A percentile compares a stretch with the other conserved stretches of the same genome.
phyloP scores from a whole-genome alignment of 2,329 filamentous ascomycete genomes.

The Xylariaceae sp. region DNA sequence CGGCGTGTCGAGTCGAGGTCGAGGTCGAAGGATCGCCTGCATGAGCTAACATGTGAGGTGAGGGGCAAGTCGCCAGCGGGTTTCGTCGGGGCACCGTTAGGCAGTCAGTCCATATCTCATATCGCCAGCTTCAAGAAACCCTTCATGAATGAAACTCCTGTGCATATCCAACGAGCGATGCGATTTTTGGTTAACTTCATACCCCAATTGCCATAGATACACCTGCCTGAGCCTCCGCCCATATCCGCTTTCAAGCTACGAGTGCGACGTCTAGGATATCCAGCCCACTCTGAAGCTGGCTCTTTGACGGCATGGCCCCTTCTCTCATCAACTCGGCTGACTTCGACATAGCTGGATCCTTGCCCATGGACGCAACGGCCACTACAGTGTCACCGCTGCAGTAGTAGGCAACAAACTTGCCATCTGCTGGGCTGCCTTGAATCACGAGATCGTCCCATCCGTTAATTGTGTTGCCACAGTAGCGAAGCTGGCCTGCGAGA shows the following conservation, averaged over 20 bases:
- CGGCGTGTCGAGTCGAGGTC: not conserved
- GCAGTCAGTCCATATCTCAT: no score
- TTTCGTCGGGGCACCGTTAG: no score
- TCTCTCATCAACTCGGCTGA: conserved; percentile 77
- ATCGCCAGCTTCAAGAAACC: no score
- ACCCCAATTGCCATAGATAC: not conserved
- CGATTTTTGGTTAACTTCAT: not conserved
- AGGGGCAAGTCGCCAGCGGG: no score
- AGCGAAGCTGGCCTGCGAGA: conserved; percentile 79
- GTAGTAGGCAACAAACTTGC: conserved; percentile 87
- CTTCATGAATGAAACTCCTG: no score
- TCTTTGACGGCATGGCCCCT: conserved; percentile 78
- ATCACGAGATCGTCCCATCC: conserved; percentile 86
- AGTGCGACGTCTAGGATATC: conserved; percentile 40
- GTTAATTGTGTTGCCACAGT: conserved; percentile 79
- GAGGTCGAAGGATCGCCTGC: no score
- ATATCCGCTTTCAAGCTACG: conserved; percentile 17
- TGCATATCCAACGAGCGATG: not conserved
- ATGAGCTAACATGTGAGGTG: no score
- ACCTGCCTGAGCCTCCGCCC: not conserved
- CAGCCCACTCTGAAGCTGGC: conserved; percentile 60
- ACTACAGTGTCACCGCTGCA: conserved; percentile 79
- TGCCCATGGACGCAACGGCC: conserved; percentile 84
- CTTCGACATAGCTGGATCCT: conserved; percentile 81
- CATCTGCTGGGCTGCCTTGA: conserved; percentile 68